Evolutionary conservation across 2,329 filamentous ascomycete species (phyloP), one percentile per base, ranked within the genome.

Genomic region (Sarocladium oryzae): DNA sequence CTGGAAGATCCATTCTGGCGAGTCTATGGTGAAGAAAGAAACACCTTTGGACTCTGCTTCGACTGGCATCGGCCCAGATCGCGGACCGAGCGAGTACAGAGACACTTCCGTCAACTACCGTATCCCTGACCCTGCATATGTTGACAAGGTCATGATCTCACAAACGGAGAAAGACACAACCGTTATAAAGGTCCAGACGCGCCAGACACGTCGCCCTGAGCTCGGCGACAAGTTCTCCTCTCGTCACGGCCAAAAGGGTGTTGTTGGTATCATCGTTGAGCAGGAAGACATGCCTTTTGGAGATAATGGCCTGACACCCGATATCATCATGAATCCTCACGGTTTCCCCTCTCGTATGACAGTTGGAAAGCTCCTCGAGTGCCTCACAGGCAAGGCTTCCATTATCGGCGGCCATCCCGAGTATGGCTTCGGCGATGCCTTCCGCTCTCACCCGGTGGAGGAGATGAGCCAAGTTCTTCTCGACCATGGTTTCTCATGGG

Each of bases 321-420:
- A 99, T 69, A 96, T 99, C 58, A 99, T 99, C 81, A 99, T 99
- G 93, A 99, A 99, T 74, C 93, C 95, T 0, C 93, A 99, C 72
- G 93, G 93, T 84, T 99, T 99, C 78, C 93, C 93, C 1, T 97
- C 92, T 28, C 93, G 93, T 68, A 99, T 99, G 93, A 99, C 93
- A 51, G 93, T 99, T 56, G 93, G 93, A 28, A 99, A 99, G 70
- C 87, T 99, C 76, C 81, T 99, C 49, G 93, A 99, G 66, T 88
- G 96, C 40, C 77, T 99, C 15, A 89, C 91, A 0, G 93, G 93
- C 57, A 99, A 99, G 69, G 93, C 93, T 0, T 89, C 91, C 11
- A 84, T 99, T 2, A 69, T 99, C 3, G 81, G 85, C 53, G 93
- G 93, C 4, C 84, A 86, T 7, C 85, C 89, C 55, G 87, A 95